phyloP scores from a whole-genome alignment of 1,139 yeast species.

The Protomyces gravidus region DNA sequence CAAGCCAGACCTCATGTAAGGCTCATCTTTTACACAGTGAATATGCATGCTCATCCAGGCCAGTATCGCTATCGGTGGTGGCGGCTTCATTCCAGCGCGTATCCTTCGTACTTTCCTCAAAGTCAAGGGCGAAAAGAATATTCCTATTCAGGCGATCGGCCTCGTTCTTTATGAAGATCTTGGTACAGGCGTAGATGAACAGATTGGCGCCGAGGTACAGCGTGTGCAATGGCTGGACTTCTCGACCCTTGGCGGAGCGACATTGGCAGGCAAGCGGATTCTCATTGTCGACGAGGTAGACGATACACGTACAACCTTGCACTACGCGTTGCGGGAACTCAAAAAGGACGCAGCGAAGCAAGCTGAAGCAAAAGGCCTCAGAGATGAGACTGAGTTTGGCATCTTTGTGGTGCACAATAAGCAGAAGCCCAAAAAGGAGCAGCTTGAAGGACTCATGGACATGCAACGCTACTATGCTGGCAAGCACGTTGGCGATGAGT shows the following conservation, averaged over 20 bases:
- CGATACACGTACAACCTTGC: slow-evolving; percentile 91
- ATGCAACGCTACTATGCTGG: slow-evolving; percentile 75
- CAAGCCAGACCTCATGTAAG: slow-evolving; percentile 58
- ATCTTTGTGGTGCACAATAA: slow-evolving; percentile 93
- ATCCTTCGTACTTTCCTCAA: slow-evolving; percentile 86
- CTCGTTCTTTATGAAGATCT: slow-evolving; percentile 78
- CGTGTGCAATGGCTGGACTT: slow-evolving; percentile 97
- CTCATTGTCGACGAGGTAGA: slow-evolving; percentile 91
- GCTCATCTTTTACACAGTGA: slow-evolving; percentile 53
- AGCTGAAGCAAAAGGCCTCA: slow-evolving; percentile 50
- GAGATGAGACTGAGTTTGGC: slow-evolving; percentile 66
- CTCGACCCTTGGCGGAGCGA: slow-evolving; percentile 52
- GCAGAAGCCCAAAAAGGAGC: slow-evolving; percentile 79
- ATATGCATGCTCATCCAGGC: neutral
- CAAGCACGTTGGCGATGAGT: slow-evolving; percentile 79
- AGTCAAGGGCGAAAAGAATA: slow-evolving; percentile 78
- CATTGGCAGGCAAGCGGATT: slow-evolving; percentile 73
- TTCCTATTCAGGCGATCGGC: slow-evolving; percentile 90
- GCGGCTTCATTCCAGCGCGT: slow-evolving; percentile 95
- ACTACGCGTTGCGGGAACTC: slow-evolving; percentile 82
- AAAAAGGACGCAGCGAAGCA: slow-evolving; percentile 71
- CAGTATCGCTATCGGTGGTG: slow-evolving; percentile 50
- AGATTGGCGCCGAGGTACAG: slow-evolving; percentile 74
- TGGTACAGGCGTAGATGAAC: slow-evolving; percentile 45
- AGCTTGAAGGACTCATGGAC: slow-evolving; percentile 62